Percentiles rank a stretch among this genome's conserved stretches.
Conservation (phyloP, 129 eudicot species). For the Chrysanthemum lavandulifolium region DNA sequence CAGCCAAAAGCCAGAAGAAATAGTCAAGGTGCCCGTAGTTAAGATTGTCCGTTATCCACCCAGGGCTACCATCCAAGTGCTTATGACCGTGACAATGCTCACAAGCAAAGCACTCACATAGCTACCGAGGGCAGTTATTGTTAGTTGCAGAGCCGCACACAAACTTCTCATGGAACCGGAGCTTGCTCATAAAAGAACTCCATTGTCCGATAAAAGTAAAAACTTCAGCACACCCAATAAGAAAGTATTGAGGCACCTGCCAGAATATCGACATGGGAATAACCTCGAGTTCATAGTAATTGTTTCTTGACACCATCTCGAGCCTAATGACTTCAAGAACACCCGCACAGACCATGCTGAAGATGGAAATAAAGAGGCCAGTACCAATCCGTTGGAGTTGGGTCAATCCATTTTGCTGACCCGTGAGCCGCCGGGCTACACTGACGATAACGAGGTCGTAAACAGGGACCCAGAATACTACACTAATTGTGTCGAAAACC, state of each 20-base stretch:
- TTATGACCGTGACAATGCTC: slow-evolving; percentile 25
- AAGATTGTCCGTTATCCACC: slow-evolving; percentile 43
- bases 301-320: slow-evolving; percentile 12
- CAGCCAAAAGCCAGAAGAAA: slow-evolving; percentile 36
- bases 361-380: slow-evolving; percentile 57
- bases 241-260: slow-evolving; percentile 40
- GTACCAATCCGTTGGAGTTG: slow-evolving; percentile 62
- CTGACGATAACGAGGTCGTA: slow-evolving; percentile 29
- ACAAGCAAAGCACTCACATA: slow-evolving; percentile 31
- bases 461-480: slow-evolving; percentile 34
- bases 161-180: slow-evolving; percentile 41
- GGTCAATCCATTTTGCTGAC: slow-evolving; percentile 53
- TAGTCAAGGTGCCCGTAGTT: slow-evolving; percentile 32
- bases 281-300: slow-evolving; percentile 18
- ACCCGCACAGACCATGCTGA: slow-evolving; percentile 62
- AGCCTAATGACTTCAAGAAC: slow-evolving; percentile 36
- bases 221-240: slow-evolving; percentile 35
- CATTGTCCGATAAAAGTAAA: slow-evolving; percentile 30
- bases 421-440: slow-evolving; percentile 38
- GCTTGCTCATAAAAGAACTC: slow-evolving; percentile 42
- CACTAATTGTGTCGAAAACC: slow-evolving; percentile 28
- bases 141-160: slow-evolving; percentile 32
- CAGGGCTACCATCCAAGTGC: slow-evolving; percentile 22
- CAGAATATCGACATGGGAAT: slow-evolving; percentile 37
- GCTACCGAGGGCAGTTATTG: slow-evolving; percentile 25